Evolutionary conservation across 352 stramenopile species (phyloP), one percentile per base, ranked within the genome.

Genomic region (Globisporangium sylvaticum): DNA sequence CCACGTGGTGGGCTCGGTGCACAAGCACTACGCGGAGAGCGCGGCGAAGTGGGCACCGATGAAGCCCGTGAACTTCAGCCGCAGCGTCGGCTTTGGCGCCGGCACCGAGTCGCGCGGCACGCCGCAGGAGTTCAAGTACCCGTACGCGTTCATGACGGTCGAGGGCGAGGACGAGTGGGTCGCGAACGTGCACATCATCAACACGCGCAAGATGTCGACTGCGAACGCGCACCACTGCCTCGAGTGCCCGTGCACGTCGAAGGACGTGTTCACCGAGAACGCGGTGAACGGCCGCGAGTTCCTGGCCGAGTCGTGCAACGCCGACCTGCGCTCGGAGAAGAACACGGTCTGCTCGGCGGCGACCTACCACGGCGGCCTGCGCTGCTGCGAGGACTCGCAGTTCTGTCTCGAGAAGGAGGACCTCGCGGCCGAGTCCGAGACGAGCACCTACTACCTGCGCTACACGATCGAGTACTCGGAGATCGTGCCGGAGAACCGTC

Each of bases 161-260:
- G 78, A 81, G 9, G 84, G 81, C 14, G 84, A 94, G 59, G 81
- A 92, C 67, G 86, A 92, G 64, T 94, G 84, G 86, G 55, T 90
- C 31, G 82, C 84, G 10, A 94, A 92, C 69, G 82, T 92, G 18
- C 86, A 94, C 69, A 75, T 94, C 37, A 89, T 94, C 74, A 92
- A 94, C 77, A 94, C 84, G 32, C 82, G 86, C 55, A 68, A 83
- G 54, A 75, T 94, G 73, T 10, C 66, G 24, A 44, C 58, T 8
- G 64, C 72, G 29, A 68, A 70, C 29, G 83, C 84, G 29, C 84
- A 92, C 61, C 67, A 64, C 32, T 94, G 86, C 60, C 75, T 94
- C 27, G 86, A 94, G 68, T 94, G 86, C 24, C 86, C 86, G 37
- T 94, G 86, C 69, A 91, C 82, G 29, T 80, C 84, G 3, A 77